A percentile compares a stretch with the other conserved stretches of the same genome.
phyloP scores from a whole-genome alignment of 371 early-diverging fungal species.

The Chytridiales sp. region DNA sequence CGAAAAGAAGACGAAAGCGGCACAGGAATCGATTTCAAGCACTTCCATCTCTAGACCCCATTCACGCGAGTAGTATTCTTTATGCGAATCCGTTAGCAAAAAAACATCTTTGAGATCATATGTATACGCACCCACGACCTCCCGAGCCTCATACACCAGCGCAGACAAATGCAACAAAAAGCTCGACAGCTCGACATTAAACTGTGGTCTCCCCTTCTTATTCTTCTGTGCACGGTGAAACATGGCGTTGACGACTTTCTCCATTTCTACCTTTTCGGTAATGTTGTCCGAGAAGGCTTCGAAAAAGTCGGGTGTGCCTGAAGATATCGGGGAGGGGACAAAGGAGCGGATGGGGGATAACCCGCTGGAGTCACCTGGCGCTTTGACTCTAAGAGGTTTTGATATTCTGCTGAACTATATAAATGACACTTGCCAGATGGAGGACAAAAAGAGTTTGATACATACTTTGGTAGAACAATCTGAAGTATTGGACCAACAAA shows the following conservation, averaged over 20 bases:
- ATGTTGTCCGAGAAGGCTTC: conserved; percentile 15
- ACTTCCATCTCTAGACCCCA: conserved; percentile 23
- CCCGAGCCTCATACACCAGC: conserved; percentile 23
- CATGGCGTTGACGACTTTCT: conserved; percentile 8
- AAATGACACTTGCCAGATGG: background rate
- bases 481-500: conserved; percentile 18
- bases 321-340: conserved; percentile 10
- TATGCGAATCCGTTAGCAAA: background rate
- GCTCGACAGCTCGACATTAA: conserved; percentile 19
- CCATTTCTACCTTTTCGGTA: conserved; percentile 1
- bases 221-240: conserved; percentile 10
- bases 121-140: conserved; percentile 25
- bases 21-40: conserved; percentile 10
- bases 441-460: background rate
- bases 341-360: background rate
- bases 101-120: background rate
- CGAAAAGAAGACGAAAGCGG: conserved; percentile 21
- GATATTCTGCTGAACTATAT: conserved; percentile 5
- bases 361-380: background rate
- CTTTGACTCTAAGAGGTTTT: conserved; percentile 6
- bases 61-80: conserved; percentile 16
- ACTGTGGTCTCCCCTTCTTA: conserved; percentile 19
- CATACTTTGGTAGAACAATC: conserved; percentile 14
- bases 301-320: conserved; percentile 17
- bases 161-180: conserved; percentile 27